phyloP scores from a whole-genome alignment of 805 yeast species.

The Yamadazyma scolyti region DNA sequence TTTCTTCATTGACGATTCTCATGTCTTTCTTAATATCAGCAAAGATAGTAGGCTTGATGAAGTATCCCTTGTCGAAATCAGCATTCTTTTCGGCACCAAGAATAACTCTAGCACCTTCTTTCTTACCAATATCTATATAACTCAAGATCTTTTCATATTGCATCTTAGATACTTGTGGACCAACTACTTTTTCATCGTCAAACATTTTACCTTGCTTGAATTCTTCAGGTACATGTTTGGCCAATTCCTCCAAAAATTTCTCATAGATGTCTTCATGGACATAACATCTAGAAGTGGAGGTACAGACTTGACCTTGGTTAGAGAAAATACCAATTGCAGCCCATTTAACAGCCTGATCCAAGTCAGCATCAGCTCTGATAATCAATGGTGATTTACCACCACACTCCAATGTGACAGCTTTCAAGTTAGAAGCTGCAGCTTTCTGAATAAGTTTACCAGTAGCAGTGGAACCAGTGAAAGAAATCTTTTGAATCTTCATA shows the following conservation, averaged over 20 bases:
- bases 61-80: constrained; percentile 53
- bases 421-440: constrained; percentile 57
- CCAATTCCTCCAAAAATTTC: constrained; percentile 43
- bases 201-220: constrained; percentile 60
- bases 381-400: constrained; percentile 71
- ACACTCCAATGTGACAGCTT: constrained; percentile 65
- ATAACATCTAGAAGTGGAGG: constrained; percentile 61
- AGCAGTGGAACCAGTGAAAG: constrained; percentile 64
- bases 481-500: constrained; percentile 52
- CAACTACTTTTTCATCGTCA: constrained; percentile 44
- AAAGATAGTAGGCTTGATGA: constrained; percentile 72
- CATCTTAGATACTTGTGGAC: constrained; percentile 57
- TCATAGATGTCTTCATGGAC: constrained; percentile 57
- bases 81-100: constrained; percentile 42
- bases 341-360: constrained; percentile 67
- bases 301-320: constrained; percentile 68
- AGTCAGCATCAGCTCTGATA: constrained; percentile 59
- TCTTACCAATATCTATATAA: constrained; percentile 41
- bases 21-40: constrained; percentile 63
- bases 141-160: constrained; percentile 53
- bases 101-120: constrained; percentile 41
- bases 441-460: constrained; percentile 66
- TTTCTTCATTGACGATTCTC: constrained; percentile 73
- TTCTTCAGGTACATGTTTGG: constrained; percentile 40
- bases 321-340: constrained; percentile 61